Percentiles rank a stretch among this genome's conserved stretches.
phyloP scores from a whole-genome alignment of 148 eudicot genomes.

The Camellia sinensis region DNA sequence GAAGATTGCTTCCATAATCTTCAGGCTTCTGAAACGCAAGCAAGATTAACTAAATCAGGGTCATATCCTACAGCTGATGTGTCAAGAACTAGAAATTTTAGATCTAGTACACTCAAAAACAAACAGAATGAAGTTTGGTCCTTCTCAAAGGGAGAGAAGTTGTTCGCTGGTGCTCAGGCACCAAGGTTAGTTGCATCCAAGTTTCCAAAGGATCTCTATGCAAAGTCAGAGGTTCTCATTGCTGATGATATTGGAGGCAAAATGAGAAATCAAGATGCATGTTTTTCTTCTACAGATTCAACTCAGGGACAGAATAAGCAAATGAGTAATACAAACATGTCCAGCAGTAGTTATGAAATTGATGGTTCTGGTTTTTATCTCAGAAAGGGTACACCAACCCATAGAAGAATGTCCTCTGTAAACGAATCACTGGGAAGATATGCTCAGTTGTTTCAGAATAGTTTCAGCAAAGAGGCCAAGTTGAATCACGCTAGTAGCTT shows the following conservation, averaged over 20 bases:
- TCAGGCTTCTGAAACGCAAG: conserved; percentile 14
- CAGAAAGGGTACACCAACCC: background rate
- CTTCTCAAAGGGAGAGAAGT: conserved; percentile 33
- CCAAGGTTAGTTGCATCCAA: conserved; percentile 4
- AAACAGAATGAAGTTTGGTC: conserved; percentile 70
- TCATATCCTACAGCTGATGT: conserved; percentile 54
- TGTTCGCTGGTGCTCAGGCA: background rate
- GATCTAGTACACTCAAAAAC: conserved; percentile 51
- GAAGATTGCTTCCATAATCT: conserved; percentile 18
- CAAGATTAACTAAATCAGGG: conserved; percentile 56
- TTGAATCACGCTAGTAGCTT: conserved; percentile 53
- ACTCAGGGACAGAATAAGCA: background rate
- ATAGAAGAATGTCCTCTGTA: conserved; percentile 46
- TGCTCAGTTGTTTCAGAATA: conserved; percentile 40
- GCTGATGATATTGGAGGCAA: conserved; percentile 14
- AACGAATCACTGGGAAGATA: conserved; percentile 49
- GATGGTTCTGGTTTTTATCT: conserved; percentile 11
- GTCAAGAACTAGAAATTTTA: conserved; percentile 21
- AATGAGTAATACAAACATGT: background rate
- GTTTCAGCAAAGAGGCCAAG: conserved; percentile 35
- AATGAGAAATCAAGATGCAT: background rate
- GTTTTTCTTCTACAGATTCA: background rate
- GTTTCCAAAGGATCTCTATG: background rate
- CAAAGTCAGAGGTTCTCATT: background rate
- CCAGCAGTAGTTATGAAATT: background rate